These are phyloP conservation scores for Apophysomyces sp. DNA, from an alignment of 371 early-diverging fungal species.

Conservation along the genomic window DNA sequence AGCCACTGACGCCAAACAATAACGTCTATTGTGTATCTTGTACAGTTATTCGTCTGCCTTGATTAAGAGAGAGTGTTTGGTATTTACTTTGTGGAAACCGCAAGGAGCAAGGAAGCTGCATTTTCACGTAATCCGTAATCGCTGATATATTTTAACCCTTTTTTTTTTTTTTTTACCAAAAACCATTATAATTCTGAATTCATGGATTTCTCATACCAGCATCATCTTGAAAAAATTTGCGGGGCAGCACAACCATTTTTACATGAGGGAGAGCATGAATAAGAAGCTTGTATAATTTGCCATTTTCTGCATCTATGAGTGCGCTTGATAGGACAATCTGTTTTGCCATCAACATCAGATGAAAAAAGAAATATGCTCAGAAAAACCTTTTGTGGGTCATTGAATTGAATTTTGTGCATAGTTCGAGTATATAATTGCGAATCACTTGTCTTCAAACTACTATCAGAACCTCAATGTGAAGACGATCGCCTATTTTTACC, in stretches of 20 bases:
- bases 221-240: slow-evolving; percentile 62
- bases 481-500: slow-evolving; percentile 26
- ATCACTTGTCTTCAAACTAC: slow-evolving; percentile 61
- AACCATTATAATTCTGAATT: no score
- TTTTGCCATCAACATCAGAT: not conserved
- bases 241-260: slow-evolving; percentile 45
- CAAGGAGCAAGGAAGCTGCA: slow-evolving; percentile 32
- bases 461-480: not conserved
- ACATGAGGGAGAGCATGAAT: slow-evolving; percentile 41
- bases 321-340: slow-evolving; percentile 23
- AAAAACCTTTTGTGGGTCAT: slow-evolving; percentile 60
- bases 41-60: not conserved
- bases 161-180: no score
- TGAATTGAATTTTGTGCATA: slow-evolving; percentile 58
- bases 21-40: slow-evolving; percentile 39
- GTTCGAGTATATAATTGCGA: slow-evolving; percentile 62
- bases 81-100: slow-evolving; percentile 45
- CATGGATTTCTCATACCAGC: no score
- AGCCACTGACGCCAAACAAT: slow-evolving; percentile 53
- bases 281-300: slow-evolving; percentile 52
- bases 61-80: not conserved
- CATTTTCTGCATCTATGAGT: slow-evolving; percentile 32
- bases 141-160: slow-evolving; percentile 48
- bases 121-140: slow-evolving; percentile 51
- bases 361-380: no score